Percentiles rank a stretch among this genome's conserved stretches.
phyloP scores from a whole-genome alignment of 306 rosid genomes.

The Pterocarpus santalinus region DNA sequence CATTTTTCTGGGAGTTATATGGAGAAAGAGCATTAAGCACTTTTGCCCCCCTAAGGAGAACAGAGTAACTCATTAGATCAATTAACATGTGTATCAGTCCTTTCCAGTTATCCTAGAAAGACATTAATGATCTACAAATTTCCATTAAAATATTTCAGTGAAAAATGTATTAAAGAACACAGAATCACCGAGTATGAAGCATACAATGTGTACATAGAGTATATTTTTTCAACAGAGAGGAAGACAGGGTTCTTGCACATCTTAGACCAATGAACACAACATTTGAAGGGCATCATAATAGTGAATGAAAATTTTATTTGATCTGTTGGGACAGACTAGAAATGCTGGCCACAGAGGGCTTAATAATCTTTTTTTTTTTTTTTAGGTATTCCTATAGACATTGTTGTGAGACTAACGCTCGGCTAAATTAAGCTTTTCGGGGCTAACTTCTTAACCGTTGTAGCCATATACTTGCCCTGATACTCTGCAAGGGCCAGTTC shows the following conservation, averaged over 20 bases:
- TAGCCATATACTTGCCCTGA: constrained; percentile 86
- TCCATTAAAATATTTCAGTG: not conserved
- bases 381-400: too few relatives aligned
- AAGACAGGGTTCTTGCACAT: constrained; percentile 28
- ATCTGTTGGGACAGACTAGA: too few relatives aligned
- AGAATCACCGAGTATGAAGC: constrained; percentile 7
- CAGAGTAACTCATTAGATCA: not conserved
- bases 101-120: not conserved
- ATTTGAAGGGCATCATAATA: constrained; percentile 36
- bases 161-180: not conserved
- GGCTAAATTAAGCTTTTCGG: constrained; percentile 15
- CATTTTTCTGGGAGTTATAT: too few relatives aligned
- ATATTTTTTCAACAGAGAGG: not conserved
- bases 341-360: not conserved
- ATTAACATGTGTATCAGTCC: not conserved
- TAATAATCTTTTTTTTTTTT: not conserved
- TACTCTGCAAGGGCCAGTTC: constrained; percentile 77
- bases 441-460: constrained; percentile 60
- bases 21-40: not conserved
- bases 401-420: too few relatives aligned
- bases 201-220: constrained; percentile 36
- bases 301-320: not conserved
- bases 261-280: constrained; percentile 42
- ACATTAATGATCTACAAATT: not conserved
- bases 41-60: not conserved